Base-by-base conservation (phyloP, 129 eudicot species). In the Arctium lappa region DNA sequence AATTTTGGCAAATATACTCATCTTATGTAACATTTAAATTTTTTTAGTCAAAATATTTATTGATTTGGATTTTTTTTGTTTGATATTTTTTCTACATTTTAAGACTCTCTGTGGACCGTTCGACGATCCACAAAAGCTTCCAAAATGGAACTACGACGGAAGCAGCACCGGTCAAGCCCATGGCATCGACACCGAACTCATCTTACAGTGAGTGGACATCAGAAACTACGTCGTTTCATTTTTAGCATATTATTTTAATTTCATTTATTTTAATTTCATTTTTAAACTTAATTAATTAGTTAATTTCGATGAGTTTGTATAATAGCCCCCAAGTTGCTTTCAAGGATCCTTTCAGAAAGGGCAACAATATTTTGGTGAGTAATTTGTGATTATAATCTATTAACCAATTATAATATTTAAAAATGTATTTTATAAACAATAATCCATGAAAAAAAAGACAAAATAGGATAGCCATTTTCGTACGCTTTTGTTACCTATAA, bases 141-240 rank as follows among this genome's bases (percentile, higher is more conserved):
- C 98, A n/a, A 90, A 91, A 69, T 94, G 98, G 98, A 94, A 91
- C 63, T 94, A 86, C 60, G 98, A 94, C 79, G 98, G 98, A 6
- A 89, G 88, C 2, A 94, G 98, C 87, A 94, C 98, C 0, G 93
- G 97, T 27, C 98, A 94, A 82, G 97, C 97, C 33, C 89, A 89
- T 16, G 98, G 98, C 66, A 85, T 86, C 3, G 97, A 94, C 77
- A 90, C 94, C 79, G 97, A 94, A 92, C 95, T 94, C 68, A 94
- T 92, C 84, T 60, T 92, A 70, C 88, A 89, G 98, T 92, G 78
- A 79, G 94, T 72, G 60, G 31, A 53, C 4, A 2, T 32, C 60
- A 4, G 31, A 48, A 22, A 8, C 56, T 15, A 5, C 30, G 2
- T n/a, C 36, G n/a, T 60, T 6, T 16, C 32, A 60, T 9, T 40